Evolutionary conservation across 2,329 filamentous ascomycete genomes (phyloP), one percentile per base, ranked within the genome.

Genomic region (Phaeosphaeria sp.): DNA sequence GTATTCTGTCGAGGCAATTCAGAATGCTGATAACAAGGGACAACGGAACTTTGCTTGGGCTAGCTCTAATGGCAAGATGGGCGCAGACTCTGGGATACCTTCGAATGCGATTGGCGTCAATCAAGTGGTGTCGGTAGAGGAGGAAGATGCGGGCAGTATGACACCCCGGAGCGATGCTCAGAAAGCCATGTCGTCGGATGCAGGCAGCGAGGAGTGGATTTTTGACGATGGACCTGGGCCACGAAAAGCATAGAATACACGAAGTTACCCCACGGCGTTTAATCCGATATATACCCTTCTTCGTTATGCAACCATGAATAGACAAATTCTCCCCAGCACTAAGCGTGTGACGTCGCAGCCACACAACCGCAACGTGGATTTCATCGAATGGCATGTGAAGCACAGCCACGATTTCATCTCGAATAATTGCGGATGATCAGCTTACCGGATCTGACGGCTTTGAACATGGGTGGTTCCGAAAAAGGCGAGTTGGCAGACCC

Each of bases 131-230:
- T 53, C 63, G 15, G 50, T 52, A 13, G 55, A 62, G 40, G 58
- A 60, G 40, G 53, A 57, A 36, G 25, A 53, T 6, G 25, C 18
- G 9, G 33, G 49, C 17, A 33, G 9, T 27, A 27, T 42, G 21
- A 51, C 49, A 5, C 33, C 50, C 7, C n/a, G 44, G 25, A 57
- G 51, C 13, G 49, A 43, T 9, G 49, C 46, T 27, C 56, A 59
- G 30, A 55, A 56, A 11, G 39, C 46, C 7, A 11, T 56, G 43
- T 56, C 54, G 20, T n/a, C n/a, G n/a, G 64, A 65, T 60, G 55
- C 43, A 2, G 57, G 58, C 6, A 65, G 63, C 44, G 63, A 65
- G 46, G 63, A 64, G 49, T 67, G 60, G 60, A 67, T 64, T 15
- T 59, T 67, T 49, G 58, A 61, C 15, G 60, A 60, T 43, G 33